Percentiles rank a stretch among this genome's conserved stretches.
Conservation (phyloP, 2,329 filamentous ascomycete genomes). For the Alternaria viburni region DNA sequence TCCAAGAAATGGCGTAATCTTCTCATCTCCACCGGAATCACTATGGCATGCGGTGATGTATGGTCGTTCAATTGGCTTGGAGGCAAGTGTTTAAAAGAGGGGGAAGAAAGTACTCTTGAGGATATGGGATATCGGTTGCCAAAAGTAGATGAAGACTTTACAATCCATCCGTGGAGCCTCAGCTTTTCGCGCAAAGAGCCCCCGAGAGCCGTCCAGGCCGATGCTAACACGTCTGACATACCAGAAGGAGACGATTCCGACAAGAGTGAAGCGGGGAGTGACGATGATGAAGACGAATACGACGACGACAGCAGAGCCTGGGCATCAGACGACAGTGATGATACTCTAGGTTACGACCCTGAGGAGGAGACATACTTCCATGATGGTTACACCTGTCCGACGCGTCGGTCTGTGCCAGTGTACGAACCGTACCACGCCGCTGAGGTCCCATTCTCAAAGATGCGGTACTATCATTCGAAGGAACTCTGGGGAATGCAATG, state of each 20-base stretch:
- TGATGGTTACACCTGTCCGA: no score
- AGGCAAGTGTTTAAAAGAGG: neutral
- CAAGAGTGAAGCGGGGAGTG: neutral
- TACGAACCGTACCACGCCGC: neutral
- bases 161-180: no score
- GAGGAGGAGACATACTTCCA: neutral
- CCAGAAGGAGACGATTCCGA: neutral
- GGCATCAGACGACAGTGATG: neutral
- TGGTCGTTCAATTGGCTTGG: neutral
- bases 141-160: neutral
- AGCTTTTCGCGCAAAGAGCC: neutral
- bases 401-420: neutral
- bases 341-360: neutral
- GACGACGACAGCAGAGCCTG: neutral
- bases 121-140: neutral
- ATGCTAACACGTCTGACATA: neutral
- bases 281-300: neutral
- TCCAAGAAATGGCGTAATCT: neutral
- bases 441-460: neutral
- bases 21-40: neutral
- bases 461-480: neutral
- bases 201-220: neutral
- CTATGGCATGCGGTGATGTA: neutral
- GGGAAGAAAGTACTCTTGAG: neutral
- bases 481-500: fast-evolving